A percentile compares a stretch with the other conserved stretches of the same genome.
phyloP scores from a whole-genome alignment of 2,329 filamentous ascomycete genomes.

The Tolypocladium pustulatum region DNA sequence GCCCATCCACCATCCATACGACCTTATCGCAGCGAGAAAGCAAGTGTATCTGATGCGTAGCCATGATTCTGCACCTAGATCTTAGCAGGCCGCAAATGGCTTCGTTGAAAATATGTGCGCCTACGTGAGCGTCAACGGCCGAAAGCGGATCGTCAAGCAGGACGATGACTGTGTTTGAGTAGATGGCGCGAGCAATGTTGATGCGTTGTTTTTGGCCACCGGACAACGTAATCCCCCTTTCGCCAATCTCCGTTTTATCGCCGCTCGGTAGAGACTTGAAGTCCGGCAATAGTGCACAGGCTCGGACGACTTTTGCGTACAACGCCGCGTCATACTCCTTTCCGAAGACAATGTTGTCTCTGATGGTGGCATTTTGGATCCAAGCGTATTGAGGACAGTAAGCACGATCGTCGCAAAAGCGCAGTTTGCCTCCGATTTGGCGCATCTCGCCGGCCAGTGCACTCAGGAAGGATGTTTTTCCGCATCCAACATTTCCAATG shows the following conservation, averaged over 20 bases:
- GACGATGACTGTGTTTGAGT: constrained; percentile 60
- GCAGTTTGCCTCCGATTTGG: constrained; percentile 62
- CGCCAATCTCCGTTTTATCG: constrained; percentile 86
- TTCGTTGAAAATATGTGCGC: constrained; percentile 77
- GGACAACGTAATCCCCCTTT: constrained; percentile 92
- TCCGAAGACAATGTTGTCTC: constrained; percentile 85
- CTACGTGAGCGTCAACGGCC: constrained; percentile 60
- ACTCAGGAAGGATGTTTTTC: constrained; percentile 81
- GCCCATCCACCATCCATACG: constrained; percentile 83
- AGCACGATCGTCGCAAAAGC: constrained; percentile 67
- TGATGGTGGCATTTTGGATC: constrained; percentile 87
- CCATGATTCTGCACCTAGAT: constrained; percentile 81
- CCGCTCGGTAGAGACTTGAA: constrained; percentile 86
- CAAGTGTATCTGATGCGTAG: constrained; percentile 92
- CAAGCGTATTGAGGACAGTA: constrained; percentile 96
- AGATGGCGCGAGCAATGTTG: constrained; percentile 81
- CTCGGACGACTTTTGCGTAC: constrained; percentile 76
- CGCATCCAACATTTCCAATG: constrained; percentile 79
- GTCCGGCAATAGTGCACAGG: constrained; percentile 76
- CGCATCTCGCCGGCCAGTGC: constrained; percentile 93
- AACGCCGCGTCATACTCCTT: constrained; percentile 64
- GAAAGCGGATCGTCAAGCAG: constrained; percentile 61
- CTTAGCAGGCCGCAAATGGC: constrained; percentile 83
- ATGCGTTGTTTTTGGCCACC: constrained; percentile 91
- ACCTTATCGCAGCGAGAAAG: constrained; percentile 84